Percentiles rank a stretch among this genome's conserved stretches.
Conservation (phyloP, 345 rosid species). For the Eucalyptus pumila region DNA sequence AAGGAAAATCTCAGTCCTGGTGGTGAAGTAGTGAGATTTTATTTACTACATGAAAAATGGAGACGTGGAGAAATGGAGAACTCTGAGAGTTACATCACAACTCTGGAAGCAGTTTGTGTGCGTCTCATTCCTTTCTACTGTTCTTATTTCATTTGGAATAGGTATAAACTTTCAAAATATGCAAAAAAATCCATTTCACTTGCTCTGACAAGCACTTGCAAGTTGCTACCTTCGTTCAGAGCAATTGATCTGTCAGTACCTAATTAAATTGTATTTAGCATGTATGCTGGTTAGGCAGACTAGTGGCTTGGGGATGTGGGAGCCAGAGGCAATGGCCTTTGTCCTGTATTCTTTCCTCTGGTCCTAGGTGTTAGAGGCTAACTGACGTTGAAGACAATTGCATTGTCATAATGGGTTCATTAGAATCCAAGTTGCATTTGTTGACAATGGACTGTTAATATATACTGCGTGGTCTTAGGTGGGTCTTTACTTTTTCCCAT, state of each 20-base stretch:
- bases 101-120: slow-evolving; percentile 65
- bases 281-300: neutral
- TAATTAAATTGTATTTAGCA: neutral
- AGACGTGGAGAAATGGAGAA: slow-evolving; percentile 86
- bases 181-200: neutral
- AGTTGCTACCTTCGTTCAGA: neutral
- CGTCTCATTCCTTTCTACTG: slow-evolving; percentile 10
- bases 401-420: neutral
- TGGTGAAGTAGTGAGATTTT: slow-evolving; percentile 57
- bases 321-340: neutral
- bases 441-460: neutral
- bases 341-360: neutral
- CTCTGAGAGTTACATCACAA: slow-evolving; percentile 43
- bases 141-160: neutral
- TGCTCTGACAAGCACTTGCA: neutral
- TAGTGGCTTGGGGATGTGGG: neutral
- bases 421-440: neutral
- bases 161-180: neutral
- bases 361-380: neutral
- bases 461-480: neutral
- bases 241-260: neutral
- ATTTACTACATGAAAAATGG: slow-evolving; percentile 81
- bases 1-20: slow-evolving; percentile 27
- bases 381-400: neutral
- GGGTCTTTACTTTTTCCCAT: neutral